These are phyloP conservation scores for Parastagonospora nodorum DNA, from an alignment of 2,329 filamentous ascomycete species.

Conservation along the genomic window DNA sequence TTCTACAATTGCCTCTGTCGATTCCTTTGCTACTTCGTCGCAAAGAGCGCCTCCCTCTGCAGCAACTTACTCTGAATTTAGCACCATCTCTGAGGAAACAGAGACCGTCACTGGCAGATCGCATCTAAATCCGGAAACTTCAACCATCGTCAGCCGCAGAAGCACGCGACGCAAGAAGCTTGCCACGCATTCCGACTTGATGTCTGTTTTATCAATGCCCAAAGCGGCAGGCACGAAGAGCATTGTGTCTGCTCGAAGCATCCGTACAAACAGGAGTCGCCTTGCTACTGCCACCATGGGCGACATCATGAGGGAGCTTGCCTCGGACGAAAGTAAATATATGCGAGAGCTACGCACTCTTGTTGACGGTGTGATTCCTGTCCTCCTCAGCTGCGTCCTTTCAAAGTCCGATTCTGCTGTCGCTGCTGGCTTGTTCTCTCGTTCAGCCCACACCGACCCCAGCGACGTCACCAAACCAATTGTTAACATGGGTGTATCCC, in stretches of 20 bases:
- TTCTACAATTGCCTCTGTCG: constrained; percentile 64
- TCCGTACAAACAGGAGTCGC: constrained; percentile 73
- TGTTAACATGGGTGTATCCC: constrained; percentile 87
- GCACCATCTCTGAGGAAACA: constrained; percentile 23
- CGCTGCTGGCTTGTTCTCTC: constrained; percentile 70
- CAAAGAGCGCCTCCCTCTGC: constrained; percentile 35
- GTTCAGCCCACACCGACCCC: constrained; percentile 61
- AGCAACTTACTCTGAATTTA: constrained; percentile 32
- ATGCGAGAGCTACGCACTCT: constrained; percentile 88
- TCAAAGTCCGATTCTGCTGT: constrained; percentile 69
- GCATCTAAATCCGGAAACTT: constrained; percentile 37
- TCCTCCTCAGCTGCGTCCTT: constrained; percentile 83
- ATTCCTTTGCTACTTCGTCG: constrained; percentile 53
- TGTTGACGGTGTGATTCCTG: constrained; percentile 93
- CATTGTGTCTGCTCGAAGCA: constrained; percentile 76
- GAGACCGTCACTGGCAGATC: constrained; percentile 26
- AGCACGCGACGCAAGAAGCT: constrained; percentile 65
- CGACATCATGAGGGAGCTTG: constrained; percentile 79
- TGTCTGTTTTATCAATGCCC: constrained; percentile 85
- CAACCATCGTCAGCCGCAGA: constrained; percentile 52
- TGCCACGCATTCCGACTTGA: constrained; percentile 90
- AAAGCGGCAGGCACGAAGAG: constrained; percentile 66
- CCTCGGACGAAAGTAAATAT: constrained; percentile 84
- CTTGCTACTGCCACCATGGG: constrained; percentile 70
- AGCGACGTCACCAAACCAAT: constrained; percentile 78